Base-by-base conservation (phyloP, 805 yeast species). In the Brettanomyces bruxellensis region DNA sequence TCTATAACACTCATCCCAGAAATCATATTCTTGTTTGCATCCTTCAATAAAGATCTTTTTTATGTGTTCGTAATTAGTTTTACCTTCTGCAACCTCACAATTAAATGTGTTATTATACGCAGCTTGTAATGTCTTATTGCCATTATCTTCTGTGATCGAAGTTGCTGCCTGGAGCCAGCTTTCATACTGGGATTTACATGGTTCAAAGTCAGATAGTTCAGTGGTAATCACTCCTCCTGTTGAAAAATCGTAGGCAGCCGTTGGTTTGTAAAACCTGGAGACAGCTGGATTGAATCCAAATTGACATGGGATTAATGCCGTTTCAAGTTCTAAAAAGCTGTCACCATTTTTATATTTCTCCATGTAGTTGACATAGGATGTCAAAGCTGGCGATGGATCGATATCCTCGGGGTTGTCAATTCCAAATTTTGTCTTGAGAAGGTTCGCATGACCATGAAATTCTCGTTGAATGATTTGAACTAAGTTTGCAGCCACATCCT, bases 231-330 rank as follows among this genome's bases (percentile, higher is more conserved):
- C 12, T 18, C 22, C 38, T 14, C 37, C 44, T n/a, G 44, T 41
- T 13, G 13, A 9, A 18, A 37, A 30, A 25, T 36, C 40, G 34
- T 35, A 43, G 23, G n/a, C n/a, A 14, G n/a, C 24, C 7, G 13
- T 23, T 2, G 45, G 45, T 18, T 34, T 24, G 22, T 43, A 47
- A 25, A 28, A 30, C 9, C 73, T 72, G n/a, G 48, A 38, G 0
- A 78, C 76, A 2, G 89, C 88, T 42, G 74, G 70, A 34, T 74
- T 75, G 58, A 83, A 83, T 1, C 95, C 95, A 58, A 80, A 73
- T 41, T 84, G 62, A 60, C 95, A 86, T 1, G 95, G 93, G 6
- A 87, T 75, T 45, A 84, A 61, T 0, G 91, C 86, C 6, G 81
- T 73, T 47, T 78, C 78, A 12, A 43, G 34, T 6, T 43, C 32